These are phyloP conservation scores for Setaria italica DNA, from an alignment of 202 grass and related monocot species.

Conservation along the genomic window DNA sequence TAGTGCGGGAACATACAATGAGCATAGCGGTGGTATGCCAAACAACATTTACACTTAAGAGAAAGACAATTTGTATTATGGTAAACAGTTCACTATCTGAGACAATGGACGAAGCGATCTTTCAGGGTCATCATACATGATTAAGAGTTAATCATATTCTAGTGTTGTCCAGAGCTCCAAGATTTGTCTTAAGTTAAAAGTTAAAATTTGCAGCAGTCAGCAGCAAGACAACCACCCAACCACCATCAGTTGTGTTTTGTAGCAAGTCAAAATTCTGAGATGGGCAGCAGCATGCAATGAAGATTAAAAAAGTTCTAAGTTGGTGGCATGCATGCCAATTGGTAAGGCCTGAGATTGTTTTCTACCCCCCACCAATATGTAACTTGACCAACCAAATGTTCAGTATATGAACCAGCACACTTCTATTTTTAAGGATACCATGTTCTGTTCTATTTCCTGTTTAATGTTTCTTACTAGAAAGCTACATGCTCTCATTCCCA, in stretches of 20 bases:
- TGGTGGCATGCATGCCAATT: not conserved
- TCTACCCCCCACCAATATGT: not conserved
- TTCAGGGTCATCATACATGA: not conserved
- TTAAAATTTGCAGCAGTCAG: not conserved
- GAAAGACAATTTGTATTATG: not conserved
- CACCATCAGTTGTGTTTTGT: not conserved
- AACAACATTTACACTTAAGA: slow-evolving; percentile 11
- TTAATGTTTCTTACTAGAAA: not conserved
- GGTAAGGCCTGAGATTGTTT: not conserved
- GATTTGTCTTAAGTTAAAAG: not conserved
- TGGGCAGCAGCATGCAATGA: too few species aligned
- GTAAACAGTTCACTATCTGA: not conserved
- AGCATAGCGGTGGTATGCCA: not conserved
- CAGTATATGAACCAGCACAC: not conserved
- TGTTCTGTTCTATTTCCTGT: not conserved
- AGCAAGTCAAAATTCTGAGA: not conserved
- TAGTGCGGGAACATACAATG: not conserved
- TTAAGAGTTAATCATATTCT: not conserved
- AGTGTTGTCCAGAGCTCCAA: not conserved
- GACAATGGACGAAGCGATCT: not conserved
- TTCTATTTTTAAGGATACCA: not conserved
- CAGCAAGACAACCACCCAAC: too few species aligned
- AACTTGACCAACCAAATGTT: not conserved
- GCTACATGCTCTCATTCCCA: not conserved
- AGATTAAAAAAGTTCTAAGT: too few species aligned